phyloP scores from a whole-genome alignment of 306 rosid genomes.

The Psophocarpus tetragonolobus region DNA sequence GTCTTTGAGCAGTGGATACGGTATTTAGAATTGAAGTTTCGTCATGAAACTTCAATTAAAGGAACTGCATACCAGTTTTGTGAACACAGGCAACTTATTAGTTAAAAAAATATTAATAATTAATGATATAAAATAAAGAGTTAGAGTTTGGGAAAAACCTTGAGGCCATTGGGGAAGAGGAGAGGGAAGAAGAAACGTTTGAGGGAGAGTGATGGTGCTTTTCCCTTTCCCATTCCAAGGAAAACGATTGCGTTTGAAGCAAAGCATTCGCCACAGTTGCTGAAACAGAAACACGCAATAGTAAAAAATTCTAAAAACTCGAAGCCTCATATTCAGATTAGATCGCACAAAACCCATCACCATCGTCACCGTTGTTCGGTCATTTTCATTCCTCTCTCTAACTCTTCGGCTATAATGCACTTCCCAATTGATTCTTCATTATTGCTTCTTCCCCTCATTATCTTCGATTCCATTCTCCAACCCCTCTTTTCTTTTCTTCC shows the following conservation, averaged over 20 bases:
- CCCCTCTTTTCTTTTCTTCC: too few relatives aligned
- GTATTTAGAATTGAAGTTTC: background rate
- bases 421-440: too few relatives aligned
- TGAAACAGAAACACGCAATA: conserved; percentile 1
- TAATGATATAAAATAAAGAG: background rate
- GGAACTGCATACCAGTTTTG: background rate
- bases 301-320: background rate
- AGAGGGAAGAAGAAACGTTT: conserved; percentile 57
- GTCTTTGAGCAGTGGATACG: background rate
- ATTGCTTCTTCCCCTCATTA: too few relatives aligned
- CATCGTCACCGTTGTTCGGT: background rate
- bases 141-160: conserved; percentile 39
- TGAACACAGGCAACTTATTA: background rate
- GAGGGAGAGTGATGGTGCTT: conserved; percentile 31
- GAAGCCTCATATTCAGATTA: conserved; percentile 10
- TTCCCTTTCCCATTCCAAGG: conserved; percentile 48
- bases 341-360: background rate
- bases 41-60: background rate
- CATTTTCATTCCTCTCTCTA: background rate
- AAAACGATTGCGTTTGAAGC: conserved; percentile 40
- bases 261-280: conserved; percentile 37
- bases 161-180: conserved; percentile 71
- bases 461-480: too few relatives aligned
- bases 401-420: too few relatives aligned
- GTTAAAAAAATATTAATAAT: background rate